Evolutionary conservation across 23 red algal species (phyloP).

Genomic region (Gracilariopsis chorda): DNA sequence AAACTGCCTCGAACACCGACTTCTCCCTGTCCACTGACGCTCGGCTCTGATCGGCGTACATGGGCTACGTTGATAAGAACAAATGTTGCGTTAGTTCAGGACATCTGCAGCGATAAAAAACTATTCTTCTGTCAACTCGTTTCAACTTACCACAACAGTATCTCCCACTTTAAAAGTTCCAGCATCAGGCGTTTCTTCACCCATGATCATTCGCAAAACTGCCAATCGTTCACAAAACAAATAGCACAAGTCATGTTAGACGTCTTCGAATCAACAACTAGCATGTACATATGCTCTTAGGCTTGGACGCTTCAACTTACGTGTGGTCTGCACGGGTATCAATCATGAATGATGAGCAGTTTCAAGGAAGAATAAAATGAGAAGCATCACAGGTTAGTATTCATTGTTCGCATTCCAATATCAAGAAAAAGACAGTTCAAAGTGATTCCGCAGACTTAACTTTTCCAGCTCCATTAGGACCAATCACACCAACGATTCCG

Average conservation of each 20-base stretch:
- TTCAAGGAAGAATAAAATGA: no score
- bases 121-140: not conserved
- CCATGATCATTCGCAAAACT: constrained; percentile 85
- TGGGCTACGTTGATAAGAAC: no score
- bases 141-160: constrained; percentile 61
- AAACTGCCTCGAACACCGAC: constrained; percentile 79
- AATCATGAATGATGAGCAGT: no score
- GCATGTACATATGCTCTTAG: no score
- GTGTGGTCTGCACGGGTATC: constrained; percentile 35
- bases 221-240: not conserved
- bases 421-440: no score
- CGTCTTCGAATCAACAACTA: no score
- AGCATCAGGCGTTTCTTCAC: constrained; percentile 71
- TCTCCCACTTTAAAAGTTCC: constrained; percentile 79
- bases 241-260: not conserved
- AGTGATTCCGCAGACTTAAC: constrained; percentile 11
- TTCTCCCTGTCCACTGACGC: constrained; percentile 62
- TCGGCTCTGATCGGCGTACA: constrained; percentile 91
- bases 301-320: constrained; percentile 48
- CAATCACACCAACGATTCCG: constrained; percentile 85
- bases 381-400: no score
- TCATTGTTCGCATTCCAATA: no score
- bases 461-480: constrained; percentile 85
- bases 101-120: not conserved
- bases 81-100: not conserved